Base-by-base conservation (phyloP, 441 rosid species). In the Brassica balearica region DNA sequence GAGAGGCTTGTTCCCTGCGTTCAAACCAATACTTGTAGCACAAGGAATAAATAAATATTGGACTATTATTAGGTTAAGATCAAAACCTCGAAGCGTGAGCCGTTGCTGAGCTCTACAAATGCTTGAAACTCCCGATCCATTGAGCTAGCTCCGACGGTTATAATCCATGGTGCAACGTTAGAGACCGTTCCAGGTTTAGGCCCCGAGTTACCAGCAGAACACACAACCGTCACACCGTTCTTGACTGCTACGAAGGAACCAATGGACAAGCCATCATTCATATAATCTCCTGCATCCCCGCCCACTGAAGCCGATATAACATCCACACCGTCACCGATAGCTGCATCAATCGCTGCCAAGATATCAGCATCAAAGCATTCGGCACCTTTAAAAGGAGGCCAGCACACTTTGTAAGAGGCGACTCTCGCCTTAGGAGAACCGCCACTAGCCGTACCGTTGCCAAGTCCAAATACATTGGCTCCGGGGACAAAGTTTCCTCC, bases 391-490 rank as follows among this genome's bases (percentile, higher is more conserved):
- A 76, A 66, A 51, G 78, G 80, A 0, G 79, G 80, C 58, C 74
- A 78, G n/a, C 97, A 91, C 23, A 88, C 93, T 73, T 87, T 89
- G 81, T 93, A 95, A 8, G 91, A 79, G 4, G 93, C 97, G 22
- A 93, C 32, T 82, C 90, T 94, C 59, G 96, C 97, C 68, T 67
- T 75, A n/a, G 97, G 97, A 7, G 97, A 93, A 46, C 91, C 88
- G 0, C 98, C 99, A 4, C 69, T 87, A 1, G 99, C 96, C 7
- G 93, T 89, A n/a, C 97, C 98, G 59, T 84, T 88, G 15, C 94
- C 95, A 6, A 82, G 64, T 6, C 96, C 95, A 12, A 86, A 83
- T 15, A 81, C 92, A 77, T 74, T 84, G n/a, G 95, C 97, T 9
- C 74, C 81, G 4, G 77, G 25, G 15, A 95, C 92, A 36, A 80